These are phyloP conservation scores for Populus ilicifolia DNA, from an alignment of 345 rosid species.

Conservation along the genomic window DNA sequence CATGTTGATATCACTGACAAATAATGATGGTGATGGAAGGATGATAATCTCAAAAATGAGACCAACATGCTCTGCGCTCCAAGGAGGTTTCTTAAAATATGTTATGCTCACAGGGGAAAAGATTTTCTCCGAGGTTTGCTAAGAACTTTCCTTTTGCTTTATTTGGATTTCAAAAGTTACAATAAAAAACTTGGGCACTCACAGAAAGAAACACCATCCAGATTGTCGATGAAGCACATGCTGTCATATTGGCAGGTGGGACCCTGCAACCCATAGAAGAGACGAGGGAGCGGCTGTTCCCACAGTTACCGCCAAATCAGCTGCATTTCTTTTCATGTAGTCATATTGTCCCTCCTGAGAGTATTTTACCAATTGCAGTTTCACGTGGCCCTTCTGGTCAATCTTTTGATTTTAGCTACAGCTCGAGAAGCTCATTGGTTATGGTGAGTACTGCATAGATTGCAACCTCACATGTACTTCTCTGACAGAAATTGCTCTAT, in stretches of 20 bases:
- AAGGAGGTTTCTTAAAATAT: conserved; percentile 68
- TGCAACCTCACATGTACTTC: background rate
- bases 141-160: conserved; percentile 4
- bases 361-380: conserved; percentile 74
- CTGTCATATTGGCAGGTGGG: conserved; percentile 87
- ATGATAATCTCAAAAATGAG: conserved; percentile 67
- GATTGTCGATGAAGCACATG: conserved; percentile 80
- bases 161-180: background rate
- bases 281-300: conserved; percentile 87
- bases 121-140: conserved; percentile 78
- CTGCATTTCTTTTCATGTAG: conserved; percentile 80
- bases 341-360: conserved; percentile 83
- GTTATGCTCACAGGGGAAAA: conserved; percentile 89
- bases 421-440: conserved; percentile 57
- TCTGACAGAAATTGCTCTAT: background rate
- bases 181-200: background rate
- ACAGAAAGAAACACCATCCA: conserved; percentile 24
- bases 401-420: conserved; percentile 80
- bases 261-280: conserved; percentile 96
- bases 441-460: conserved; percentile 44
- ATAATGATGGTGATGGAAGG: conserved; percentile 80
- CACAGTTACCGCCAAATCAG: conserved; percentile 61
- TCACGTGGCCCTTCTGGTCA: conserved; percentile 81
- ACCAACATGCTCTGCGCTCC: conserved; percentile 38
- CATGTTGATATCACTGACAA: conserved; percentile 65